Evolutionary conservation across 176 grass and related monocot genomes (phyloP), one percentile per base, ranked within the genome.

Genomic region (Oryza coarctata): DNA sequence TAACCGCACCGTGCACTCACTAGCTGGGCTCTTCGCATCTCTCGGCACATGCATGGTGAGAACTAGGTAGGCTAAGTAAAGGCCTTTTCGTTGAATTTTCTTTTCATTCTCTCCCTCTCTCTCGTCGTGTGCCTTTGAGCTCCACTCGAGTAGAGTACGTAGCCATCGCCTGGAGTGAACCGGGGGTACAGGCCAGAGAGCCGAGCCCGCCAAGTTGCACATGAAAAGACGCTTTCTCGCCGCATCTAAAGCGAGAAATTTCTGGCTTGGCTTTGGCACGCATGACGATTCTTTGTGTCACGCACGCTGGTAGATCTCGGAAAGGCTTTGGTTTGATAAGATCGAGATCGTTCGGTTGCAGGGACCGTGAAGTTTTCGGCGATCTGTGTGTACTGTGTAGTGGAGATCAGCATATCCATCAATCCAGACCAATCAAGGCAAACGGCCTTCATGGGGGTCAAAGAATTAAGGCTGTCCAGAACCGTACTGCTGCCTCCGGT

Each of bases 171-270:
- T 79, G 71, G 89, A 86, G 80, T 33, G 30, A 87, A 74, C 68
- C 50, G 1, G 20, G 40, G 63, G 39, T 26, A 7, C n/a, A n/a
- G n/a, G n/a, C 7, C 32, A 8, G 49, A 20, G 29, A 67, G 68
- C 29, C 75, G 61, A 58, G 68, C 57, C 79, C 41, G 60, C n/a
- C 75, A 83, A 83, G 66, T 49, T 64, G 82, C 52, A 18, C 6
- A 22, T 65, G 87, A 86, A 85, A 85, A 82, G 73, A 85, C 3
- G 83, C 83, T 86, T 89, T 89, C 20, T 84, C 67, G n/a, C 67
- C 36, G 71, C 45, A 39, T 60, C 76, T 60, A 89, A 89, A 82
- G 88, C 73, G 41, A 61, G 66, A 38, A 58, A 78, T 82, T 89
- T 75, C 73, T 34, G 17, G 49, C 2, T 35, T 28, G 65, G 55